Conservation (phyloP, 2,329 filamentous ascomycete genomes). For the Fusarium luffae region DNA sequence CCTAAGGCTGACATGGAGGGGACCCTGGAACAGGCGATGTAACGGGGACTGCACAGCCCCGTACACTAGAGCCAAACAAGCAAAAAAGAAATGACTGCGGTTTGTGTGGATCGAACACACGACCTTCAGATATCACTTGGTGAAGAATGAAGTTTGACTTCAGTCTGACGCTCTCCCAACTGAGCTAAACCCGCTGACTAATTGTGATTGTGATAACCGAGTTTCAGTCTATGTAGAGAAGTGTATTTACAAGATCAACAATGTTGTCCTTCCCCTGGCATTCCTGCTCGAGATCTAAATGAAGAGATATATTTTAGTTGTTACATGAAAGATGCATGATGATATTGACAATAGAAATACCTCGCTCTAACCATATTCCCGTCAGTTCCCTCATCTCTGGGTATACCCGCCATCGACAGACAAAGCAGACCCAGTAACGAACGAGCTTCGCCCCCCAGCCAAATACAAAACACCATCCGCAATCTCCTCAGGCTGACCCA, state of each 20-base stretch:
- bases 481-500: constrained; percentile 46
- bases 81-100: constrained; percentile 2
- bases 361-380: no score
- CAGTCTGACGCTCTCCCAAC: constrained; percentile 32
- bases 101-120: constrained; percentile 33
- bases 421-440: constrained; percentile 37
- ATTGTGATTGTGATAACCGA: not conserved
- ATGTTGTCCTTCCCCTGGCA: no score
- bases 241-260: no score
- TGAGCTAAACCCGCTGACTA: constrained; percentile 33
- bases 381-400: constrained; percentile 13
- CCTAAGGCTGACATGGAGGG: not conserved
- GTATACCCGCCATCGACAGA: constrained; percentile 37
- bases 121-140: constrained; percentile 27
- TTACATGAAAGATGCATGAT: no score
- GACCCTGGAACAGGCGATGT: not conserved
- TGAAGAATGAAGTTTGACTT: constrained; percentile 29
- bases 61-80: not conserved
- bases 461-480: constrained; percentile 47
- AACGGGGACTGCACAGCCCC: not conserved
- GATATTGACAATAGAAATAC: no score
- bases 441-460: constrained; percentile 37
- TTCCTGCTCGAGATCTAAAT: no score
- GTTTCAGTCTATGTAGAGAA: no score
- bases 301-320: no score